Evolutionary conservation across 73 alveolate species (phyloP), one percentile per base, ranked within the genome.

Genomic region (Paramecium biaurelia): DNA sequence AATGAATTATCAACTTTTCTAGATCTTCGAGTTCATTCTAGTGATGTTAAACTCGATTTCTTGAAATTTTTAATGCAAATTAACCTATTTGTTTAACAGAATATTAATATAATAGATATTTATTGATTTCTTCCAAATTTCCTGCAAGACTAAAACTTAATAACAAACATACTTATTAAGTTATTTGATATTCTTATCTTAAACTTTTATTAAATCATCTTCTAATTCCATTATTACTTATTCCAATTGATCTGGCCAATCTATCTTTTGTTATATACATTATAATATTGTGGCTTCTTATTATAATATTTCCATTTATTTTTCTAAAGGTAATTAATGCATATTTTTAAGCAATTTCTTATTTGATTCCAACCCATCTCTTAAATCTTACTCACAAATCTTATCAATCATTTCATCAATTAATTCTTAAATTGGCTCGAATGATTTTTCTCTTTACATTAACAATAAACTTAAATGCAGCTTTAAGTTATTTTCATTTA

Each of bases 161-260:
- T 26, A 63, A 63, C 8, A 18, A 53, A 53, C 68, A n/a, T 63
- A 63, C 84, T 32, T 63, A 12, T 63, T 30, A 11, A 63, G 28
- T 32, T 63, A 26, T 63, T 63, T 30, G 20, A 11, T 63, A 63
- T 63, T 63, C 15, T 20, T 30, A 8, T 63, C 23, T 32, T 32
- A 63, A 30, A 63, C 84, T 26, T 9, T 26, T 9, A 30, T 63
- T 5, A 63, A 63, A 32, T 63, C 84, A 63, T 63, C 45, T 32
- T 63, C 84, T 5, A 63, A 23, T 63, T 63, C 84, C 84, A 63
- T 63, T 12, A 63, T 63, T n/a, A 63, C 84, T 63, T 63, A 21
- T 15, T 32, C 84, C 21, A 63, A 32, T 63, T 63, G 45, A 63
- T 63, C 84, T 26, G 84, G 84, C 49, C 84, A 63, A 63, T 26